phyloP scores from a whole-genome alignment of 2,329 filamentous ascomycete species.

The Neofusicoccum laricinum region DNA sequence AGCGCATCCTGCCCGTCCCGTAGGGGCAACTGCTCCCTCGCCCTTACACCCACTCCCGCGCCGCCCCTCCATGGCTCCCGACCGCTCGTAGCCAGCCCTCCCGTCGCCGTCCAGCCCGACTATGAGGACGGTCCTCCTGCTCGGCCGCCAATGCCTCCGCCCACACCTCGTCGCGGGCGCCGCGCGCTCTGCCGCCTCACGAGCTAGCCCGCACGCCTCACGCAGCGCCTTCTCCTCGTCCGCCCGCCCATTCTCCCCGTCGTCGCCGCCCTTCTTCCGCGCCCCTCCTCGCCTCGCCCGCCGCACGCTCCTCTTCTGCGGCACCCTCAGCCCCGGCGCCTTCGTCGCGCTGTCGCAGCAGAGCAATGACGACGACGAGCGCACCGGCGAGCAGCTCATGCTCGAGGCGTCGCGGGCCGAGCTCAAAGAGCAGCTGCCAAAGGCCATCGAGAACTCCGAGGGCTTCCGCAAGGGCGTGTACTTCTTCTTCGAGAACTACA shows the following conservation, averaged over 20 bases:
- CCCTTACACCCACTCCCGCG: not conserved
- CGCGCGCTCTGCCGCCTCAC: slow-evolving; percentile 21
- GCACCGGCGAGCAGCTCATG: slow-evolving; percentile 84
- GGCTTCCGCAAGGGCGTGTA: slow-evolving; percentile 59
- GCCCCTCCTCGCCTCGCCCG: not conserved
- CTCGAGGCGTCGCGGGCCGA: slow-evolving; percentile 76
- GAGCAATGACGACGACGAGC: slow-evolving; percentile 49
- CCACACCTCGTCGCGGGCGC: slow-evolving; percentile 37
- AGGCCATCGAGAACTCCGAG: slow-evolving; percentile 59
- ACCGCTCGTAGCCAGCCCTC: slow-evolving; percentile 7
- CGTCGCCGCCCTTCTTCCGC: slow-evolving; percentile 12
- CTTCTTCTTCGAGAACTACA: slow-evolving; percentile 66
- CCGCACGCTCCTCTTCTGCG: slow-evolving; percentile 4
- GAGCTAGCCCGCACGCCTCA: not conserved
- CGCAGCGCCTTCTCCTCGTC: not conserved
- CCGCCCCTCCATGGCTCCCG: slow-evolving; percentile 10
- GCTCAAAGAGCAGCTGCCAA: slow-evolving; percentile 65
- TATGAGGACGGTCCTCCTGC: slow-evolving; percentile 51
- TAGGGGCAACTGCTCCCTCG: not conserved
- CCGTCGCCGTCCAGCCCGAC: slow-evolving; percentile 18
- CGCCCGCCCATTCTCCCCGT: not conserved
- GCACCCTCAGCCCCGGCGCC: slow-evolving; percentile 52
- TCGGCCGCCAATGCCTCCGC: slow-evolving; percentile 50
- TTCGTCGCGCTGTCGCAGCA: slow-evolving; percentile 44
- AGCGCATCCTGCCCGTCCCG: not conserved